Evolutionary conservation across 2,329 filamentous ascomycete species (phyloP).

Genomic region (Colletotrichum acutatum): DNA sequence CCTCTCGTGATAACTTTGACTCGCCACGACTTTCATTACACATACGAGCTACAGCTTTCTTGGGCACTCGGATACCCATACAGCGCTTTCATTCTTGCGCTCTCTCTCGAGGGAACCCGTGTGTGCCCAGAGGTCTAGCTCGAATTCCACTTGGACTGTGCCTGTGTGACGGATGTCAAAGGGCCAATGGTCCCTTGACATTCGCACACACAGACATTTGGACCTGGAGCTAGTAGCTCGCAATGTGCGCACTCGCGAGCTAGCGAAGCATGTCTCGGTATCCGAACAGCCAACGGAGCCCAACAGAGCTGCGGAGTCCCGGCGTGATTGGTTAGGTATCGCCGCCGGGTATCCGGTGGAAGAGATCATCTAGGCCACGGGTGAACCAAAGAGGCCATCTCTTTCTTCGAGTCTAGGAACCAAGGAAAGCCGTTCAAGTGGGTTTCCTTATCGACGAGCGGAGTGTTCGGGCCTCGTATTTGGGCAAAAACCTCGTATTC

Average conservation of each 20-base stretch:
- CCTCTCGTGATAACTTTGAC: too few relatives aligned
- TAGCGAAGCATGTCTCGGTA: background rate
- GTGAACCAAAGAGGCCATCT: background rate
- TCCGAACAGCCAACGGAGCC: background rate
- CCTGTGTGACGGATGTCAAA: background rate
- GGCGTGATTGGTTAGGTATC: background rate
- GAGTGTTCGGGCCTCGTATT: background rate
- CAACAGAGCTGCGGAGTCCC: background rate
- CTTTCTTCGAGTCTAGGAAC: background rate
- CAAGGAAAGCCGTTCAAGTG: background rate
- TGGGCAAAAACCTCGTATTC: background rate
- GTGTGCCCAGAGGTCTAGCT: background rate
- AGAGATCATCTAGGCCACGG: background rate
- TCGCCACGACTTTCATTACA: too few relatives aligned
- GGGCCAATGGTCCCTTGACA: background rate
- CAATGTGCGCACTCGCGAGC: background rate
- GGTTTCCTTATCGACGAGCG: background rate
- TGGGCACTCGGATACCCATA: too few relatives aligned
- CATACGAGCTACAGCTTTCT: too few relatives aligned
- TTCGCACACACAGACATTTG: background rate
- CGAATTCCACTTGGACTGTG: background rate
- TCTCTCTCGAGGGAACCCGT: background rate
- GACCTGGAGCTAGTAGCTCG: background rate
- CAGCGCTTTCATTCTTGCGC: background rate
- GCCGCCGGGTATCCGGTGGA: background rate